Conservation (phyloP, 2,329 filamentous ascomycete species). For the Aspergillus terreus region DNA sequence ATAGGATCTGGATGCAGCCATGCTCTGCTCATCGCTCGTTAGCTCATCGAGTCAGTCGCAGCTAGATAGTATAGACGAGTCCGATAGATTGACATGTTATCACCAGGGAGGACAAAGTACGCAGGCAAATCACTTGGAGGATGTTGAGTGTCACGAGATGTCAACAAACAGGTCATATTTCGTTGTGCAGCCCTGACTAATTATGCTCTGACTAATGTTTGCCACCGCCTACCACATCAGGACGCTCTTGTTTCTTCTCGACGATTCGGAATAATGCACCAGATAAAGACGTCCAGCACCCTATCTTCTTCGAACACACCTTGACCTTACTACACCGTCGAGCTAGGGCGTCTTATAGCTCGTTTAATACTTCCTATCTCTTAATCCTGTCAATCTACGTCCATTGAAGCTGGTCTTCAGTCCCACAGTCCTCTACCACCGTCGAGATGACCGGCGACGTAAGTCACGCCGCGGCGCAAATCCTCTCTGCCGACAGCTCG, state of each 20-base stretch:
- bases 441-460: conserved; percentile 30
- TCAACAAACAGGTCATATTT: neutral
- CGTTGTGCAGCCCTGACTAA: too few species aligned
- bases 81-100: neutral
- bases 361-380: too few species aligned
- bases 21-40: too few species aligned
- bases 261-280: neutral
- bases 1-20: neutral
- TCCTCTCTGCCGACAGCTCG: conserved; percentile 33
- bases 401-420: neutral
- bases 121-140: neutral
- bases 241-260: neutral
- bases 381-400: neutral
- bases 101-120: neutral
- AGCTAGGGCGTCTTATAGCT: too few species aligned
- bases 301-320: neutral
- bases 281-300: too few species aligned
- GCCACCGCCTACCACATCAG: conserved; percentile 1
- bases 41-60: neutral
- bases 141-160: neutral
- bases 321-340: neutral
- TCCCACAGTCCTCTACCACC: neutral
- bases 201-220: neutral
- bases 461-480: conserved; percentile 27
- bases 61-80: neutral